Evolutionary conservation across 202 grass and related monocot genomes (phyloP), one percentile per base, ranked within the genome.

Genomic region (Zizania palustris): DNA sequence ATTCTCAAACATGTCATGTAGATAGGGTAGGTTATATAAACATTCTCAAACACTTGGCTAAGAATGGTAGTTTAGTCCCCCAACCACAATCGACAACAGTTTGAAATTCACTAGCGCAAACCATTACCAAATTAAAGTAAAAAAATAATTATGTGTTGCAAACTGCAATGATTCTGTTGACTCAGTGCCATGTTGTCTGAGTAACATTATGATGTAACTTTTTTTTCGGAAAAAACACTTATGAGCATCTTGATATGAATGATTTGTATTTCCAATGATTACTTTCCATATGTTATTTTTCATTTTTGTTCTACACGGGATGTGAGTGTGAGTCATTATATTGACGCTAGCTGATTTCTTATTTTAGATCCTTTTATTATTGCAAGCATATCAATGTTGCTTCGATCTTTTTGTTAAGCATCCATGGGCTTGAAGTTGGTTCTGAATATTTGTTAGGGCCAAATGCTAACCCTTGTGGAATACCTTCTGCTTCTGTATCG

Each of bases 401-500:
- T 55, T 63, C 7, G n/a, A 69, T 69, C 37, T n/a, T 54, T 80
- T 15, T 75, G 16, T 40, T 46, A 63, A 45, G 45, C 19, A 74
- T 10, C 13, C 5, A 74, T 42, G 61, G 1, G 2, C 5, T 66
- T 72, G 11, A 63, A 28, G 28, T 28, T 60, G 37, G 44, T 51
- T 88, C 71, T 84, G 44, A 85, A 38, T 43, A 63, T 89, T 83
- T 83, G 28, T 18, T 88, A 96, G 93, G 93, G 92, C 28, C 92
- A 96, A 89, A 90, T 96, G 85, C 59, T 96, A 69, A 96, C 93
- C 11, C 74, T 96, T 68, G 82, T 96, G 59, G 93, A 96, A 74
- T 92, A 96, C 82, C 85, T 96, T 73, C 78, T 96, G 40, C 89
- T 96, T 63, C 74, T 96, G 16, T 96, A 96, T 65, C 93, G 93